Evolutionary conservation across 805 yeast species (phyloP).

Genomic region (Ogataea nakhonphanomensis): DNA sequence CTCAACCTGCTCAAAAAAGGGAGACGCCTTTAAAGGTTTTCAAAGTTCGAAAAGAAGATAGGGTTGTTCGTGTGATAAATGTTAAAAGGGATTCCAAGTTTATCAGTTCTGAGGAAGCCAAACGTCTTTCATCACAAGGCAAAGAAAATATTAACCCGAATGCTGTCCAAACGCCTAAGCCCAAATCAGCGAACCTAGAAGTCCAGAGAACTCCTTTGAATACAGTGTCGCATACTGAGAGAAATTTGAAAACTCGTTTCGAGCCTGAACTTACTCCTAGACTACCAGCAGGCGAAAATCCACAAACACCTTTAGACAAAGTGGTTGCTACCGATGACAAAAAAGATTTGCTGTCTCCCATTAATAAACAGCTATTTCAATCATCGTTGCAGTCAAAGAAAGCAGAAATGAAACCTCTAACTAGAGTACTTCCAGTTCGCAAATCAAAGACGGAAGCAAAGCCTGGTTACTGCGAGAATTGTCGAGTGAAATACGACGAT

Average conservation of each 20-base stretch:
- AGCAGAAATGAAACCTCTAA: background rate
- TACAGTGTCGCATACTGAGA: no score
- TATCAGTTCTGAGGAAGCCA: constrained; percentile 21
- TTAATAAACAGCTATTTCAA: constrained; percentile 2
- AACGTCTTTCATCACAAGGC: constrained; percentile 12
- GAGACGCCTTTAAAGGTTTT: constrained; percentile 16
- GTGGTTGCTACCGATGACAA: background rate
- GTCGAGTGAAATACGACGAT: constrained; percentile 77
- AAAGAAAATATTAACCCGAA: constrained; percentile 7
- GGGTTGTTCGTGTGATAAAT: constrained; percentile 18
- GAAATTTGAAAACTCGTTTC: background rate
- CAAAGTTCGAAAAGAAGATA: constrained; percentile 23
- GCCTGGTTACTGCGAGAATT: constrained; percentile 92
- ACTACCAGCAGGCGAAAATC: background rate
- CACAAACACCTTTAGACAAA: constrained; percentile 2
- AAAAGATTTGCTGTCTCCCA: background rate
- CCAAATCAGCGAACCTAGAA: background rate
- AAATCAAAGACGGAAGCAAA: constrained; percentile 26
- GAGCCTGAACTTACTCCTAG: constrained; percentile 1
- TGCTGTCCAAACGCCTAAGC: background rate
- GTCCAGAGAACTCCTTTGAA: background rate
- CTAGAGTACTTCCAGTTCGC: background rate
- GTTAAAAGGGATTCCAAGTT: constrained; percentile 21
- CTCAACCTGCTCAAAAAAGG: constrained; percentile 3
- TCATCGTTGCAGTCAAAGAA: constrained; percentile 7